phyloP scores from a whole-genome alignment of 1,284 basidiomycete genomes.

The Trametes hirsuta region DNA sequence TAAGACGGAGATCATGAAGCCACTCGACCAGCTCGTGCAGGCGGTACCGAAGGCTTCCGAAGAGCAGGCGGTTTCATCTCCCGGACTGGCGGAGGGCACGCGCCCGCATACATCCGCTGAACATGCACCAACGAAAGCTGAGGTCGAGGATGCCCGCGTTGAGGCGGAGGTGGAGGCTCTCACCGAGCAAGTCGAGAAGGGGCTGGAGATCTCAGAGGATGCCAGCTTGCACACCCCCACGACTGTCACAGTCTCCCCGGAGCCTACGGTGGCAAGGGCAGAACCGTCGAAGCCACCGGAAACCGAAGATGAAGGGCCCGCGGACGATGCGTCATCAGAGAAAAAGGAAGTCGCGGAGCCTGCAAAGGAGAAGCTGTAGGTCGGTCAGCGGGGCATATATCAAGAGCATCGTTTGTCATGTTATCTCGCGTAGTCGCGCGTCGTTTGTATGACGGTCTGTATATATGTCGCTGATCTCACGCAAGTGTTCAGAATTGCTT shows the following conservation, averaged over 20 bases:
- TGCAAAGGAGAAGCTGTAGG: constrained; percentile 10
- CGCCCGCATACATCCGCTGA: constrained; percentile 4
- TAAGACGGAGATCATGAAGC: constrained; percentile 42
- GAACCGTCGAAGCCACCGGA: not conserved
- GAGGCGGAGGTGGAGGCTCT: constrained; percentile 16
- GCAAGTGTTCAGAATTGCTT: not conserved
- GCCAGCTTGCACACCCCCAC: not conserved
- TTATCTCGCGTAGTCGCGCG: not conserved
- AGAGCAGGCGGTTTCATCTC: not conserved
- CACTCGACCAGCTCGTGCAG: constrained; percentile 28
- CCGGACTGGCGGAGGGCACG: not conserved
- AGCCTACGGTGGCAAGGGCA: not conserved
- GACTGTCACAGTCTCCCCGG: constrained; percentile 6
- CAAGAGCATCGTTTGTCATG: not conserved
- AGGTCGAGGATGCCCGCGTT: constrained; percentile 11
- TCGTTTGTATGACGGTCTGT: constrained; percentile 4
- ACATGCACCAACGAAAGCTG: not conserved
- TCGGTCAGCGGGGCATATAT: constrained; percentile 1
- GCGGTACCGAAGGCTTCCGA: constrained; percentile 5
- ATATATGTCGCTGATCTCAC: not conserved
- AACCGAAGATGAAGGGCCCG: not conserved
- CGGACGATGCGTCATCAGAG: constrained; percentile 2
- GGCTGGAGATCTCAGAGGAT: constrained; percentile 17
- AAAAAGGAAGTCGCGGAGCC: not conserved
- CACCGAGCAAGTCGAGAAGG: constrained; percentile 13